These are phyloP conservation scores for Oidiodendron maius DNA, from an alignment of 495 filamentous ascomycete genomes.

Conservation along the genomic window DNA sequence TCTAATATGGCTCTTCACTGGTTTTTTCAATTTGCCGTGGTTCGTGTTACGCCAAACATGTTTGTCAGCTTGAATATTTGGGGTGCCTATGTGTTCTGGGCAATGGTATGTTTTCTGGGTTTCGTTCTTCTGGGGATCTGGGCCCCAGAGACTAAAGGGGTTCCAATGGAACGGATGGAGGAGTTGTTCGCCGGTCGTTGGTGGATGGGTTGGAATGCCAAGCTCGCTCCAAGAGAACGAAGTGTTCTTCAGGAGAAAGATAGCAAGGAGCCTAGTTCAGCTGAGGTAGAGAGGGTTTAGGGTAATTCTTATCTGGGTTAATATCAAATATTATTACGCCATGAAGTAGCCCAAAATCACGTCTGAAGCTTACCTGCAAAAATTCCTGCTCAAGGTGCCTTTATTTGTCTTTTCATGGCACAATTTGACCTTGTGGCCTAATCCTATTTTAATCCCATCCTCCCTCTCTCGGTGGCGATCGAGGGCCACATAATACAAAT, in stretches of 20 bases:
- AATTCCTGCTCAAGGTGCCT: too few species aligned
- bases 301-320: too few species aligned
- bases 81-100: conserved; percentile 44
- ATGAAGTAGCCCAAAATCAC: too few species aligned
- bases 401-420: too few species aligned
- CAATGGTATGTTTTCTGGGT: conserved; percentile 32
- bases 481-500: too few species aligned
- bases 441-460: too few species aligned
- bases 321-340: too few species aligned
- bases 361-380: too few species aligned
- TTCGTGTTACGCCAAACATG: conserved; percentile 43
- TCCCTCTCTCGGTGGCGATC: too few species aligned
- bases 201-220: conserved; percentile 38
- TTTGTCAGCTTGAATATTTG: conserved; percentile 35
- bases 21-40: conserved; percentile 45
- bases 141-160: conserved; percentile 41
- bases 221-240: conserved; percentile 6
- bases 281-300: neutral
- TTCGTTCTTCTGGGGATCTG: conserved; percentile 37
- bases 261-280: neutral
- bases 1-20: conserved; percentile 39
- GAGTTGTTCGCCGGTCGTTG: conserved; percentile 38
- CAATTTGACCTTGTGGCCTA: too few species aligned
- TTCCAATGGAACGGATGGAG: conserved; percentile 40
- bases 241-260: neutral